These are phyloP conservation scores for Phlebopus sp. DNA, from an alignment of 1,284 basidiomycete genomes.

Conservation along the genomic window DNA sequence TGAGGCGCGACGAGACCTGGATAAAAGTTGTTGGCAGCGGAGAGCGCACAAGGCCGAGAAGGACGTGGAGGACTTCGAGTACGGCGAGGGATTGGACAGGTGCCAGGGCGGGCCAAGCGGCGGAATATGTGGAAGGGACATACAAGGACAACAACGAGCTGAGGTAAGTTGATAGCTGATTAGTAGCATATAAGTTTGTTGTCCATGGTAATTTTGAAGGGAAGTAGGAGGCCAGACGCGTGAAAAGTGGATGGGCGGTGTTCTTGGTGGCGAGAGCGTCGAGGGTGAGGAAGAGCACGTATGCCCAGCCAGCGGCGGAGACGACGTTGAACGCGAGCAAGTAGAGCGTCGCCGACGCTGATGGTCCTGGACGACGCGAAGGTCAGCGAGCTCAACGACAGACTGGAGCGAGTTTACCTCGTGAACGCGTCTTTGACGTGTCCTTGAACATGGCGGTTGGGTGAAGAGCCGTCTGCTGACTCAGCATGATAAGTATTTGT, in stretches of 20 bases:
- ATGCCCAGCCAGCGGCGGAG: slow-evolving; percentile 72
- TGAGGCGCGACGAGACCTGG: slow-evolving; percentile 87
- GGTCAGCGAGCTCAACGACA: not conserved
- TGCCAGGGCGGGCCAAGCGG: slow-evolving; percentile 62
- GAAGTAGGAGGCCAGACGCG: slow-evolving; percentile 3
- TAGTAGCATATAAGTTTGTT: slow-evolving; percentile 7
- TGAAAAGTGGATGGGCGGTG: not conserved
- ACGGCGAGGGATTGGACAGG: slow-evolving; percentile 80
- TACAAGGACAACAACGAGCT: slow-evolving; percentile 37
- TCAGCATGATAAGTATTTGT: slow-evolving; percentile 1
- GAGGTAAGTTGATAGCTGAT: slow-evolving; percentile 25
- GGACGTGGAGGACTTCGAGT: slow-evolving; percentile 81
- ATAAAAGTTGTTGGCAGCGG: slow-evolving; percentile 79
- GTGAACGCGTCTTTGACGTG: slow-evolving; percentile 2
- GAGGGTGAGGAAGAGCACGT: slow-evolving; percentile 55
- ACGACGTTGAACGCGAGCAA: slow-evolving; percentile 76
- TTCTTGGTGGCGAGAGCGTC: slow-evolving; percentile 1
- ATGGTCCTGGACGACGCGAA: slow-evolving; percentile 4
- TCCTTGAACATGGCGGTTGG: not conserved
- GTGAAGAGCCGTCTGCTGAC: not conserved
- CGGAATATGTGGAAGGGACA: slow-evolving; percentile 50
- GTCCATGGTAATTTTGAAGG: slow-evolving; percentile 4
- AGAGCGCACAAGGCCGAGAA: slow-evolving; percentile 81
- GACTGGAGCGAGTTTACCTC: slow-evolving; percentile 2
- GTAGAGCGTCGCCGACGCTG: slow-evolving; percentile 41